Evolutionary conservation across 495 filamentous ascomycete species (phyloP).

Genomic region (Ramalina intermedia): DNA sequence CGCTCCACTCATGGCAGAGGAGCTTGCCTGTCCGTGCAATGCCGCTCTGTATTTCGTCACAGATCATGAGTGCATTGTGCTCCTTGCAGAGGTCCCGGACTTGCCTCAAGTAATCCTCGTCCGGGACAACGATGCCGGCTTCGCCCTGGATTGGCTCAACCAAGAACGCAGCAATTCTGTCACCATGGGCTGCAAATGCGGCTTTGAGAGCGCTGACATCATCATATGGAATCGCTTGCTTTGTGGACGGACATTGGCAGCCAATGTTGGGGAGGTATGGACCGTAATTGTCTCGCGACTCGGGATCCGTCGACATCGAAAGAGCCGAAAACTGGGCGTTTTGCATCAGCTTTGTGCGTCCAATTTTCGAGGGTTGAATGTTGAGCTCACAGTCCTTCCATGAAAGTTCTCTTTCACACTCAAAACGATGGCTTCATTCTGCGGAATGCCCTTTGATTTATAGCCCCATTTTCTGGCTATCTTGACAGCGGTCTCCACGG

Average conservation of each 20-base stretch:
- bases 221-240: constrained; percentile 70
- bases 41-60: constrained; percentile 96
- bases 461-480: constrained; percentile 98
- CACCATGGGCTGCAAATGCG: constrained; percentile 64
- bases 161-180: constrained; percentile 82
- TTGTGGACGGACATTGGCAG: constrained; percentile 60
- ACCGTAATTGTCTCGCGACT: constrained; percentile 93
- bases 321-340: constrained; percentile 74
- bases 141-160: constrained; percentile 98
- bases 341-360: constrained; percentile 7
- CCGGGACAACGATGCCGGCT: constrained; percentile 90
- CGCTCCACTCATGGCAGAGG: constrained; percentile 86
- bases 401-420: constrained; percentile 89
- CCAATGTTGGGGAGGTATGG: constrained; percentile 86
- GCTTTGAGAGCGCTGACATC: constrained; percentile 66
- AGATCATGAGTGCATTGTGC: constrained; percentile 88
- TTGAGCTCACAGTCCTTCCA: constrained; percentile 57
- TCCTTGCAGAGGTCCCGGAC: constrained; percentile 81
- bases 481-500: constrained; percentile 97
- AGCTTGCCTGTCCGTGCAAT: constrained; percentile 90
- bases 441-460: constrained; percentile 81
- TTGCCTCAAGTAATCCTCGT: constrained; percentile 71
- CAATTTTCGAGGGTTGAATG: constrained; percentile 1
- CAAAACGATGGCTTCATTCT: constrained; percentile 73
- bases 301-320: constrained; percentile 84